These are phyloP conservation scores for Anacardium occidentale DNA, from an alignment of 345 rosid species.

Conservation along the genomic window DNA sequence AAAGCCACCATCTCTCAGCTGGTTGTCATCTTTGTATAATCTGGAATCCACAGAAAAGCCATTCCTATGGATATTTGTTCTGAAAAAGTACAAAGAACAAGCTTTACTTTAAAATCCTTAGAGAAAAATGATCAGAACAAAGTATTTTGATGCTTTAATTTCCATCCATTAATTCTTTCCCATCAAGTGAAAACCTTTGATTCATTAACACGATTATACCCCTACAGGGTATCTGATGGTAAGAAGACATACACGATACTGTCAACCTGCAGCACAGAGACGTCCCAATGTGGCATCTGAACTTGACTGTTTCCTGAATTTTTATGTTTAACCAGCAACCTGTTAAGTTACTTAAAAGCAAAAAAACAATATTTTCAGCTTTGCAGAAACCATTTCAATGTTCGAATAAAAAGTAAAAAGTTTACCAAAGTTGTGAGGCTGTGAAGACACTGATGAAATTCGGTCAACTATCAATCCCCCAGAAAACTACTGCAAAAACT, in stretches of 20 bases:
- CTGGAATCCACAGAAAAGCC: constrained; percentile 34
- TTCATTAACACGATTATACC: no score
- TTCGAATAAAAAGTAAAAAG: not conserved
- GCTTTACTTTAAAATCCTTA: not conserved
- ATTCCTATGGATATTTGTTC: constrained; percentile 29
- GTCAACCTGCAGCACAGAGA: constrained; percentile 36
- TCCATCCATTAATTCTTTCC: no score
- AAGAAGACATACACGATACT: constrained; percentile 32
- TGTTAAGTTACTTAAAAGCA: not conserved
- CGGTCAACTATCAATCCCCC: not conserved
- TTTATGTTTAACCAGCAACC: not conserved
- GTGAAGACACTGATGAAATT: constrained; percentile 33
- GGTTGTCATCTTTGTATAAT: constrained; percentile 23
- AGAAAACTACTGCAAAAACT: not conserved
- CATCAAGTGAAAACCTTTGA: no score
- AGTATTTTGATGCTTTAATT: no score
- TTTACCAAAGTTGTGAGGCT: constrained; percentile 35
- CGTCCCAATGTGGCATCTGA: constrained; percentile 34
- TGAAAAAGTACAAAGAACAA: not conserved
- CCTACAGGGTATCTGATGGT: no score
- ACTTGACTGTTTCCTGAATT: constrained; percentile 41
- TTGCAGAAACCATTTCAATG: not conserved
- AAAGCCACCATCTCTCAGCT: constrained; percentile 28
- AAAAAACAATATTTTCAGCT: not conserved
- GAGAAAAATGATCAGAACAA: no score